Evolutionary conservation across 108 stramenopile species (phyloP), one percentile per base, ranked within the genome.

Genomic region (Skeletonema menzelii): DNA sequence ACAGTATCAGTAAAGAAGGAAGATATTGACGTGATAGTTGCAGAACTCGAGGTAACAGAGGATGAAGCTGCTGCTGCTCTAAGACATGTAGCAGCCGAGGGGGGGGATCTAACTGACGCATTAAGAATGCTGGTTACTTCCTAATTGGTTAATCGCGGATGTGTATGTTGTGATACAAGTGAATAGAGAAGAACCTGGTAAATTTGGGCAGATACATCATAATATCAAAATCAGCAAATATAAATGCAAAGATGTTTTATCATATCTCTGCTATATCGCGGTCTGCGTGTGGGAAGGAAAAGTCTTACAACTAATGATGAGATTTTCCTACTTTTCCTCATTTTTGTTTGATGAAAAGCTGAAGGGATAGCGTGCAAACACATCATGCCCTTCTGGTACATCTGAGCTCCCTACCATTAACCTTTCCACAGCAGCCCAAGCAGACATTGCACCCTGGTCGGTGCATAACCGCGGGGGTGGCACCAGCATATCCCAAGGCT

Each of bases 381-480:
- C 92, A 37, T 91, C 88, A 67, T 91, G 94, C 11, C 65, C 80
- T 19, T 86, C 70, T 8, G 88, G 85, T 27, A 82, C 79, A 83
- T 98, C 96, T 2, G 94, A 90, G 67, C 94, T 90, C 34, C 94
- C 91, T 34, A 86, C 63, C 57, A 80, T 59, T 10, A 98, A 27
- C 42, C 96, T 82, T 77, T 99, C 98, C 14, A 98, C 81, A 8
- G 94, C 96, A 4, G 97, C 96, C 98, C 98, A 99, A 0, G 98
- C 97, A 67, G 83, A 85, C 95, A 93, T 96, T 22, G 92, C 91
- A 26, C 97, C 98, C 77, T 99, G 97, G 87, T 99, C 98, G 3
- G 98, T 99, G 73, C 98, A 99, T 12, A 99, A 79, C 69, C 92
- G 40, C 12, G 96, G 90, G 12, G 96, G 93, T 44, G 98, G 97